Evolutionary conservation across 2,329 filamentous ascomycete species (phyloP), one percentile per base, ranked within the genome.

Genomic region (Didymella pinodella): DNA sequence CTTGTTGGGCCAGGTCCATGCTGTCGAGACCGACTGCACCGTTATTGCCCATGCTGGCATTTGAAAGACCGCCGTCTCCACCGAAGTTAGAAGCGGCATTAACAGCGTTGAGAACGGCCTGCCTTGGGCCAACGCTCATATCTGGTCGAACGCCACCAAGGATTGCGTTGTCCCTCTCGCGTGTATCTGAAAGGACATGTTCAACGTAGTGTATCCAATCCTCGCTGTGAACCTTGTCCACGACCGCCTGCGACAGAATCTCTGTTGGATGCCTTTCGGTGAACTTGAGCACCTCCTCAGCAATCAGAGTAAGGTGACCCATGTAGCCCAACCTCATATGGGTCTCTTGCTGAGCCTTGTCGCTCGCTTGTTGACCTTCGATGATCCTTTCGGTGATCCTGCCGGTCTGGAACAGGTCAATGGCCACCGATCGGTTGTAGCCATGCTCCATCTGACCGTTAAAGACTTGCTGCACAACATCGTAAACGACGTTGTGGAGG

Each of bases 391-490:
- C 90, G 2, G 94, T 98, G 63, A 99, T 88, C 64, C 93, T 89
- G 14, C 93, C 94, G 48, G 88, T 90, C 73, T 96, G 92, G 70
- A 99, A 99, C 20, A 99, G 86, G 66, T 96, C 94, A 59, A 97
- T 90, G 12, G 95, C 94, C 50, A 99, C 82, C 47, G 88, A 89
- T 11, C 92, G 89, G 77, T 99, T 99, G 80, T 90, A 97, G 28
- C 95, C 93, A 60, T 93, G 90, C 68, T 98, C 94, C 91, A 99
- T 97, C 0, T 93, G 93, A 8, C 95, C 95, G 74, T 99, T 99
- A 78, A 99, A 98, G 0, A 99, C 95, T 81, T 99, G 95, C 77
- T 99, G 95, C 43, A 99, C 92, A 72, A 99, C 93, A 76, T 99
- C 95, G 75, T 99, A 99, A 47, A 99, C 95, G 43, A 99, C 95